Conservation (phyloP, 441 rosid species). For the Pelargonium myrrhifolium region DNA sequence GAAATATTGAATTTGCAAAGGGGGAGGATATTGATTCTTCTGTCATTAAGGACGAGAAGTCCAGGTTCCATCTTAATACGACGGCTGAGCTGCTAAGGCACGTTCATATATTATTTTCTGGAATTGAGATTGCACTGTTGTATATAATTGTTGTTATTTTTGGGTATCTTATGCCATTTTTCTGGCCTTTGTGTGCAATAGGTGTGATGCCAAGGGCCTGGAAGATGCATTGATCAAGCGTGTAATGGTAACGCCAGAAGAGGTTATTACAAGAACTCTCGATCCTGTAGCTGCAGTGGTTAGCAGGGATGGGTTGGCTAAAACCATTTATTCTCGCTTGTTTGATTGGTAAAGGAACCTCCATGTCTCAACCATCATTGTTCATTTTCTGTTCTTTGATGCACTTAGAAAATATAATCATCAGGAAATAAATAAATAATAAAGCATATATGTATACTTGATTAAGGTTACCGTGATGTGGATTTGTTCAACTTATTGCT, state of each 20-base stretch:
- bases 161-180: no score
- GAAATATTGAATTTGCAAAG: slow-evolving; percentile 56
- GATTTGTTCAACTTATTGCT: not conserved
- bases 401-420: no score
- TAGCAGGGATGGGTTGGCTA: slow-evolving; percentile 71
- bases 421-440: no score
- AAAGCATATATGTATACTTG: no score
- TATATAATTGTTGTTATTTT: not conserved
- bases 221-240: slow-evolving; percentile 74
- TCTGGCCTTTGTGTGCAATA: slow-evolving; percentile 13
- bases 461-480: no score
- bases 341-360: slow-evolving; percentile 53
- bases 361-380: not conserved
- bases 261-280: slow-evolving; percentile 58
- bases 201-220: slow-evolving; percentile 59
- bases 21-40: slow-evolving; percentile 61
- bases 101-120: not conserved
- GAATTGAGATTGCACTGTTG: slow-evolving; percentile 5
- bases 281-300: slow-evolving; percentile 55
- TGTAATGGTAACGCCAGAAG: slow-evolving; percentile 80
- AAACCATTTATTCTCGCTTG: slow-evolving; percentile 63
- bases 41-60: slow-evolving; percentile 45
- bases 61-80: slow-evolving; percentile 51
- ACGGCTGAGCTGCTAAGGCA: slow-evolving; percentile 60
- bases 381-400: no score